Evolutionary conservation across 495 filamentous ascomycete genomes (phyloP).

Genomic region (Penicillium arizonense): DNA sequence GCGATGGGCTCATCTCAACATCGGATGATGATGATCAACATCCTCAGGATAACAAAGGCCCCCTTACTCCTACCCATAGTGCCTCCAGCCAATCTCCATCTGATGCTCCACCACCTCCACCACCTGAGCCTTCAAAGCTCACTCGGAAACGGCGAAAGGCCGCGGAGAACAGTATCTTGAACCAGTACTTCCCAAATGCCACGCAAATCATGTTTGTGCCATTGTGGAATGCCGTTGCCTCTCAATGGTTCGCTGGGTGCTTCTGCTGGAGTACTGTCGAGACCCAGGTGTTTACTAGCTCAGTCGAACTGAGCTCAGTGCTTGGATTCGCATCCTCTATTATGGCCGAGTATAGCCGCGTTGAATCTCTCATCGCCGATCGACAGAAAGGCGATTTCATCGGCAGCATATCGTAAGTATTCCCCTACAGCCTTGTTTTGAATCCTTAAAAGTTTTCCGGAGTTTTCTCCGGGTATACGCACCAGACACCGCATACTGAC

Average conservation of each 20-base stretch:
- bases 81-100: constrained; percentile 9
- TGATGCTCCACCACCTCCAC: background rate
- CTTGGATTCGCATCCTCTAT: constrained; percentile 64
- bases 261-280: constrained; percentile 59
- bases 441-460: constrained; percentile 20
- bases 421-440: no score
- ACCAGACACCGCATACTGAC: constrained; percentile 25
- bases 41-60: constrained; percentile 17
- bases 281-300: constrained; percentile 39
- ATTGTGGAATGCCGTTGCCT: constrained; percentile 66
- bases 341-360: constrained; percentile 66
- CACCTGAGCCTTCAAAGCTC: constrained; percentile 38
- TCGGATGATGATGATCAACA: constrained; percentile 41
- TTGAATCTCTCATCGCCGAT: constrained; percentile 58
- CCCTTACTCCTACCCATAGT: constrained; percentile 4
- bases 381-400: constrained; percentile 73
- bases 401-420: constrained; percentile 60
- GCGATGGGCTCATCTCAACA: constrained; percentile 40
- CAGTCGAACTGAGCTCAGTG: constrained; percentile 49
- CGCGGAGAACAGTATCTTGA: constrained; percentile 41
- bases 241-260: constrained; percentile 67
- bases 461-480: background rate
- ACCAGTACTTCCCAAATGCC: constrained; percentile 45
- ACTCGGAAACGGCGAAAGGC: constrained; percentile 34
- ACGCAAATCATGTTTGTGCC: constrained; percentile 52